Conservation (phyloP, 768 basidiomycete species). For the Phallus indusiatus region DNA sequence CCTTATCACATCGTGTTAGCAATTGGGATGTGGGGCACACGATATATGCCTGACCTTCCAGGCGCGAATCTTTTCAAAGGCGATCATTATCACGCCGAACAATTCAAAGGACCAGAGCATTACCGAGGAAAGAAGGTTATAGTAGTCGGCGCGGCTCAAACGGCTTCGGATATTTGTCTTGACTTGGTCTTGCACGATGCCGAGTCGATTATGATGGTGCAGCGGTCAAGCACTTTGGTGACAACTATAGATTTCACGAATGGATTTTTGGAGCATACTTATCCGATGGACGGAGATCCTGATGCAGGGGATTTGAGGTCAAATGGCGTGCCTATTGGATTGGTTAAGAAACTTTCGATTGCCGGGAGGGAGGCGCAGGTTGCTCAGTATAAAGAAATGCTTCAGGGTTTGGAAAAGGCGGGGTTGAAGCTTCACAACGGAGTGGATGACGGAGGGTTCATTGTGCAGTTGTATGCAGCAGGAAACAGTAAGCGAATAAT, state of each 20-base stretch:
- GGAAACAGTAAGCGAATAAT: conserved; percentile 21
- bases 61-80: conserved; percentile 24
- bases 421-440: conserved; percentile 30
- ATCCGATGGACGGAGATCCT: conserved; percentile 9
- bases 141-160: conserved; percentile 34
- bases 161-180: conserved; percentile 29
- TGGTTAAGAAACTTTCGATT: conserved; percentile 16
- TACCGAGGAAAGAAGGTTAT: conserved; percentile 28
- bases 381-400: conserved; percentile 24
- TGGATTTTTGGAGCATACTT: conserved; percentile 2
- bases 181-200: conserved; percentile 27
- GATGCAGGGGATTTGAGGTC: conserved; percentile 21
- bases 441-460: conserved; percentile 21
- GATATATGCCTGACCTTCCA: conserved; percentile 22
- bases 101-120: conserved; percentile 20
- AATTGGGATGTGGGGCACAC: conserved; percentile 26
- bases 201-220: conserved; percentile 31
- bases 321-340: conserved; percentile 17
- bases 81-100: conserved; percentile 22
- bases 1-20: conserved; percentile 32
- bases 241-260: conserved; percentile 12
- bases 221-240: conserved; percentile 27
- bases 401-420: conserved; percentile 25
- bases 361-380: conserved; percentile 15
- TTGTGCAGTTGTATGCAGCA: conserved; percentile 20